Base-by-base conservation (phyloP, 768 basidiomycete species). In the Suillus occidentalis region DNA sequence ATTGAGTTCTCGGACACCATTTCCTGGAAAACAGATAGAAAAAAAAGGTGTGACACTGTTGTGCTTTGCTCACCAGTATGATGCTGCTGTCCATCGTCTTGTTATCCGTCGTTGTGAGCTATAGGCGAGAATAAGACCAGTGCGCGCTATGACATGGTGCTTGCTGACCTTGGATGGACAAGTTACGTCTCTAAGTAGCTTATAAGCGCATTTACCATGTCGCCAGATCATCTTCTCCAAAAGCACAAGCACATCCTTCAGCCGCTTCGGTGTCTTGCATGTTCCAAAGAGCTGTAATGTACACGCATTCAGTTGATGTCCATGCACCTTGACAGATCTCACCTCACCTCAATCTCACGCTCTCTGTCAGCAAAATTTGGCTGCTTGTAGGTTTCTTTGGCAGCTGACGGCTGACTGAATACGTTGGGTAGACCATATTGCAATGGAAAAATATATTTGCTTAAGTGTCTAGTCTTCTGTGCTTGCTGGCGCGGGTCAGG, bases 391-490 rank as follows among this genome's bases (percentile, higher is more conserved):
- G 71, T 66, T 52, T 75, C 70, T 50, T 71, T 75, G 20, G 66
- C 67, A 28, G 63, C 71, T 56, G 65, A 66, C 53, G 70, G 63
- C 14, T 60, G 45, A 5, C 65, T 59, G 66, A 95, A 95, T 2
- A 88, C 82, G 68, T 80, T 90, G 6, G 80, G 71, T 3, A 97
- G 72, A 0, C 85, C 84, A 70, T 89, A 94, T 69, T 95, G 91
- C 52, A 88, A 82, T 12, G 95, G 88, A 70, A 99, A 97, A 2
- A 99, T 79, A 71, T 94, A 90, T 77, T 95, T 95, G 40, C 90
- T 82, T 1, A 94, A 76, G 67, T 87, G 87, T 49, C 89, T 83
- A 0, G 85, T 83, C 50, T 85, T 74, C 50, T 81, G 81, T 55
- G 79, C 80, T 68, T 84, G 84, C 66, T 77, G 72, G 14, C 76